phyloP scores from a whole-genome alignment of 345 rosid species.

The Iberis pinnata region DNA sequence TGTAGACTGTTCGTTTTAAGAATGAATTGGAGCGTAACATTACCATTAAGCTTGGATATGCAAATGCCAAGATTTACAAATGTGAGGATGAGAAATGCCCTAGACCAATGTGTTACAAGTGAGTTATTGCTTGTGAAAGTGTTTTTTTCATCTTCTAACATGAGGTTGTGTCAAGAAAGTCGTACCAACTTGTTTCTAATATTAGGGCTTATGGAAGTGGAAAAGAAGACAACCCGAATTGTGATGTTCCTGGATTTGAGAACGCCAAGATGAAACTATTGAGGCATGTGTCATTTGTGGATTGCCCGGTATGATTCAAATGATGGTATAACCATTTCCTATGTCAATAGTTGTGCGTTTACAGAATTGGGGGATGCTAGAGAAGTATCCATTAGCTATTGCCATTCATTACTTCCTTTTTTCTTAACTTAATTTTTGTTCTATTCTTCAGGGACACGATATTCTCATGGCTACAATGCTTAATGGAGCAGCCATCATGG shows the following conservation, averaged over 20 bases:
- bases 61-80: constrained; percentile 93
- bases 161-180: constrained; percentile 1
- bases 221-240: constrained; percentile 81
- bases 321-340: background rate
- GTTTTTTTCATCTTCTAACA: background rate
- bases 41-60: constrained; percentile 99
- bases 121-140: constrained; percentile 21
- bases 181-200: constrained; percentile 1
- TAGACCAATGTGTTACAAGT: constrained; percentile 93
- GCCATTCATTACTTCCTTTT: background rate
- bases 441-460: constrained; percentile 71
- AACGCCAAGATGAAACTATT: constrained; percentile 73
- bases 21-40: constrained; percentile 93
- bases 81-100: constrained; percentile 92
- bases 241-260: constrained; percentile 89
- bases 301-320: constrained; percentile 67
- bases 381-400: too few species aligned
- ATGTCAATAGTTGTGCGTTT: background rate
- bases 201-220: constrained; percentile 93
- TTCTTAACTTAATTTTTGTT: constrained; percentile 1
- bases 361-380: too few species aligned
- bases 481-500: constrained; percentile 99
- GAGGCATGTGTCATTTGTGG: constrained; percentile 98
- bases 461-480: constrained; percentile 99
- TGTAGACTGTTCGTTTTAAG: constrained; percentile 93